A percentile compares a stretch with the other conserved stretches of the same genome.
These are phyloP conservation scores for Teunomyces tritomae DNA, from an alignment of 805 yeast genomes.

Conservation along the genomic window DNA sequence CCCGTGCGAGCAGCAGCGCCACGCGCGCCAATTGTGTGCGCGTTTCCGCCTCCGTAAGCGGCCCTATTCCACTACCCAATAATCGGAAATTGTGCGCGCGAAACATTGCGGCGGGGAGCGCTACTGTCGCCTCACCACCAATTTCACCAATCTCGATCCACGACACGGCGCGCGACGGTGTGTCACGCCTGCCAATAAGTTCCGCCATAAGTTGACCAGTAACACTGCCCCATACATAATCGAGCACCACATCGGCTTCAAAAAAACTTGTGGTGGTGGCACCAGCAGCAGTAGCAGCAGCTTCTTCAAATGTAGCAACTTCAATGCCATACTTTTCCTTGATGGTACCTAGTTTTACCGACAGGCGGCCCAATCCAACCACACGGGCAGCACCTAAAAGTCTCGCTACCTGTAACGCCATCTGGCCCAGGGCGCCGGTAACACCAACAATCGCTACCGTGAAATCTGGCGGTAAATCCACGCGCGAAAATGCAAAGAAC, in stretches of 20 bases:
- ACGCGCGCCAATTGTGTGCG: not conserved
- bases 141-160: constrained; percentile 11
- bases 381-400: constrained; percentile 7
- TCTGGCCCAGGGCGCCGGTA: constrained; percentile 9
- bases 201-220: constrained; percentile 2
- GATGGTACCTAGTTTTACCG: not conserved
- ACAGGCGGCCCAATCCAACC: constrained; percentile 8
- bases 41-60: not conserved
- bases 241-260: constrained; percentile 10
- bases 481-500: constrained; percentile 7
- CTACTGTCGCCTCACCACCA: constrained; percentile 6
- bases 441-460: constrained; percentile 10
- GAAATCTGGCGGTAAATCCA: constrained; percentile 5
- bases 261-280: not conserved
- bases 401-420: constrained; percentile 9
- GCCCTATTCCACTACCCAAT: constrained; percentile 12
- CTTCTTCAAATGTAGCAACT: not conserved
- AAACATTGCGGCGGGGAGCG: constrained; percentile 5
- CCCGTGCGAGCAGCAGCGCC: constrained; percentile 4
- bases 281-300: constrained; percentile 3
- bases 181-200: not conserved
- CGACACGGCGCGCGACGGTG: constrained; percentile 3
- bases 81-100: constrained; percentile 9
- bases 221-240: constrained; percentile 9
- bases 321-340: too few relatives aligned